Evolutionary conservation across 1,139 yeast species (phyloP), one percentile per base, ranked within the genome.

Genomic region (Debaryomyces sp.): DNA sequence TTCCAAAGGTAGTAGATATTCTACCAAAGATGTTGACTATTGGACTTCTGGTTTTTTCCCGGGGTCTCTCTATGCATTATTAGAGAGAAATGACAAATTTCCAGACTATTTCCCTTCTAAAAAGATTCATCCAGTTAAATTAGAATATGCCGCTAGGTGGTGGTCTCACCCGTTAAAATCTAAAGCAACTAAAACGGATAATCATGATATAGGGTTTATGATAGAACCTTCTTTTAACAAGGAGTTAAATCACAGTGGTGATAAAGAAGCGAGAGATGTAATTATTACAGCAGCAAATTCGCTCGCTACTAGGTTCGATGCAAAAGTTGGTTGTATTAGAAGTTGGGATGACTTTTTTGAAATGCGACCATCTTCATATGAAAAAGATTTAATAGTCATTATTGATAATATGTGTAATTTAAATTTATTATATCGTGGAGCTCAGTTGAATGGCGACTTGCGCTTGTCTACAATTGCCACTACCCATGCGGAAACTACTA

Each of bases 351-450:
- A 37, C 3, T 17, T 24, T n/a, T 27, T 27, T n/a, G 30, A n/a
- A 12, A 27, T 6, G 2, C 4, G 30, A 12, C 30, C 30, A 1
- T 27, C 41, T 8, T 21, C 42, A 24, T 9, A 18, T 26, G 47
- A 48, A 8, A 54, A 55, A 22, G 42, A 46, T 18, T 53, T 54
- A 52, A 43, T 64, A 37, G 69, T 64, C 10, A 64, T 64, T 34
- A 62, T 64, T 29, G 69, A 64, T 49, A 64, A 64, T 50, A 63
- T 64, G 69, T 62, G 66, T 57, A 64, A 64, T 45, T 54, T 64
- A 43, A 60, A 58, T 38, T 50, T 64, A 53, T 55, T 64, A 18
- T 64, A 62, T 48, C 59, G 54, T 36, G 67, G 62, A 8, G 56
- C 69, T 0, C 42, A 50, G 22, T 48, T 54, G 27, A 61, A 67